These are phyloP conservation scores for Thuidium tamariscinum DNA, from an alignment of 225 moss, liverwort and hornwort genomes.

Conservation along the genomic window DNA sequence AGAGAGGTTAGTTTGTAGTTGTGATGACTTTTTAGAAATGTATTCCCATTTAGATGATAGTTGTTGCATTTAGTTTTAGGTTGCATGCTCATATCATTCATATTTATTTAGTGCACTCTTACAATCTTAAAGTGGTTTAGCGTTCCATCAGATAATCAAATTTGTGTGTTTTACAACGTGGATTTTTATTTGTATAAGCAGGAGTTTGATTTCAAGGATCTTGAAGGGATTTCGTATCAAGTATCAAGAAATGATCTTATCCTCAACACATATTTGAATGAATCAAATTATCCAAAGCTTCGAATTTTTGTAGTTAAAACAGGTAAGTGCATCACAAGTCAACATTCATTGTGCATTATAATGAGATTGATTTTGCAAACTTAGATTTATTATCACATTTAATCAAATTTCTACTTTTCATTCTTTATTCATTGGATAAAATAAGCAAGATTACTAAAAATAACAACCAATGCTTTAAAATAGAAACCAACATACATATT, in stretches of 20 bases:
- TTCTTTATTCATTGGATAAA: rapidly evolving
- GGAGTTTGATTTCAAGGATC: background rate
- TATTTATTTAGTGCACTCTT: too few relatives aligned
- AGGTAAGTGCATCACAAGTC: background rate
- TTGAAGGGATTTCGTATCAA: background rate
- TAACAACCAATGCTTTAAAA: background rate
- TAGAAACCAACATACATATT: rapidly evolving
- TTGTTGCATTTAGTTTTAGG: rapidly evolving
- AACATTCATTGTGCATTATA: background rate
- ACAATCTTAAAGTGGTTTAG: background rate
- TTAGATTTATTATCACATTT: rapidly evolving
- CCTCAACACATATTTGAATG: background rate
- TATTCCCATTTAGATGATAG: rapidly evolving
- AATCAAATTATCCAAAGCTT: background rate
- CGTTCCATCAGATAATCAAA: rapidly evolving
- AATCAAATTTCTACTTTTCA: rapidly evolving
- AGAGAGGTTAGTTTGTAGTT: background rate
- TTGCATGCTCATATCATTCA: rapidly evolving
- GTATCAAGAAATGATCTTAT: background rate
- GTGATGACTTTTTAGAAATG: too few relatives aligned
- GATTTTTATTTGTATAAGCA: background rate
- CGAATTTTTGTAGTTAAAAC: background rate
- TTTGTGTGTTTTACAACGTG: too few relatives aligned
- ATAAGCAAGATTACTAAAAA: rapidly evolving
- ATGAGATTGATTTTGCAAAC: too few relatives aligned